Evolutionary conservation across 768 basidiomycete species (phyloP).

Genomic region (Xerocomus brunneocitrinus): DNA sequence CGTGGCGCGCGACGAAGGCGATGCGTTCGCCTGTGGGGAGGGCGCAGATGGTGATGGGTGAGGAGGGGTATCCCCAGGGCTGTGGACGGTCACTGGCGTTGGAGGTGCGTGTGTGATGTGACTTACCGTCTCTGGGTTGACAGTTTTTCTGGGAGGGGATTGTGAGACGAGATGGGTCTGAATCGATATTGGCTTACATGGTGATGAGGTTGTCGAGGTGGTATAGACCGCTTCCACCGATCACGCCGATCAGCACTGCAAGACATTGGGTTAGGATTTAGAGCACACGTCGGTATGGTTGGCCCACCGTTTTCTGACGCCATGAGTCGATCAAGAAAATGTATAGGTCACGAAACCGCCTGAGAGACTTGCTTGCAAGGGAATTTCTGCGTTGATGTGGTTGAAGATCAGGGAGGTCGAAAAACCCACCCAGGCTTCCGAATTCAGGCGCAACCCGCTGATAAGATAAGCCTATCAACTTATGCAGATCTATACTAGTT

Average conservation of each 20-base stretch:
- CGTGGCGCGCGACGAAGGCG: constrained; percentile 93
- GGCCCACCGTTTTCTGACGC: constrained; percentile 16
- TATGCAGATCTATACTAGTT: no score
- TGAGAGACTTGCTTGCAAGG: no score
- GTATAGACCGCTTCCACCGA: constrained; percentile 91
- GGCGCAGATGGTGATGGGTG: constrained; percentile 88
- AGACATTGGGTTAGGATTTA: neutral
- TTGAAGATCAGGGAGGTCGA: neutral
- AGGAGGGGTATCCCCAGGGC: constrained; percentile 93
- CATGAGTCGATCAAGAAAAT: constrained; percentile 3
- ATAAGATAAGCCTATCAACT: no score
- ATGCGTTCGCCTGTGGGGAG: constrained; percentile 75
- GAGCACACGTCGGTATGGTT: neutral
- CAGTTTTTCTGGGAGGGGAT: constrained; percentile 47
- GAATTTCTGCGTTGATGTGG: neutral
- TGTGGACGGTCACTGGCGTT: constrained; percentile 26
- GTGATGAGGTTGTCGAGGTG: constrained; percentile 87
- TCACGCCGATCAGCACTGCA: constrained; percentile 79
- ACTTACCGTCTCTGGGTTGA: constrained; percentile 79
- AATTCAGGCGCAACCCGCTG: neutral
- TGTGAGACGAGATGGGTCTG: neutral
- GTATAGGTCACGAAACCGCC: no score
- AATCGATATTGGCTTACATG: constrained; percentile 52
- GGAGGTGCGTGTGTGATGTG: neutral
- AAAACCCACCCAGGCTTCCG: neutral